Percentiles rank a stretch among this genome's conserved stretches.
These are phyloP conservation scores for Echium plantagineum DNA, from an alignment of 257 asterid genomes.

Conservation along the genomic window DNA sequence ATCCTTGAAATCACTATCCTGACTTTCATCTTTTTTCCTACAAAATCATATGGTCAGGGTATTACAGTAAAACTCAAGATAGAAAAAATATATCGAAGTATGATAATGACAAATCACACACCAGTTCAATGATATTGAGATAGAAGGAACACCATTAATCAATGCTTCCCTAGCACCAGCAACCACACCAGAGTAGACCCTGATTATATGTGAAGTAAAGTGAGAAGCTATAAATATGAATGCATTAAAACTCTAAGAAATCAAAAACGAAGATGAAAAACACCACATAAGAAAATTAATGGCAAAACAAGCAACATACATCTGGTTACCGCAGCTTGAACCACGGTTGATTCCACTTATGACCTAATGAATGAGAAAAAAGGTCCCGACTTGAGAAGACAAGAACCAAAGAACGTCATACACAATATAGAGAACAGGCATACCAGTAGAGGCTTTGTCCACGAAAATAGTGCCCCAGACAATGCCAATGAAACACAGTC, in stretches of 20 bases:
- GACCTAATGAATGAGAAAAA: slow-evolving; percentile 35
- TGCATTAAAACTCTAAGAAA: neutral
- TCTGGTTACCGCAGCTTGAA: slow-evolving; percentile 77
- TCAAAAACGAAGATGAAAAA: neutral
- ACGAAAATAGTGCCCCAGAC: slow-evolving; percentile 87
- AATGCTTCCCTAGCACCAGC: slow-evolving; percentile 98
- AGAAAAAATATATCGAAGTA: neutral
- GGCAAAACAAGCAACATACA: slow-evolving; percentile 32
- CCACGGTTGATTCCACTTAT: slow-evolving; percentile 90
- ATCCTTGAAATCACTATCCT: slow-evolving; percentile 84
- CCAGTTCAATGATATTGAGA: slow-evolving; percentile 91
- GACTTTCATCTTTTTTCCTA: slow-evolving; percentile 75
- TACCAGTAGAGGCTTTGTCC: slow-evolving; percentile 95
- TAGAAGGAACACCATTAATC: slow-evolving; percentile 76
- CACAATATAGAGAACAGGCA: slow-evolving; percentile 12
- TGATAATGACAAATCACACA: slow-evolving; percentile 19
- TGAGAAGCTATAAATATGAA: neutral
- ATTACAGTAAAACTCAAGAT: slow-evolving; percentile 1
- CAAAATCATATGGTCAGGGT: slow-evolving; percentile 14
- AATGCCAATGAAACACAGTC: slow-evolving; percentile 91
- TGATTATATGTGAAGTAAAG: slow-evolving; percentile 12
- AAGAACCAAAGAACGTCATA: neutral
- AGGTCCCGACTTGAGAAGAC: neutral
- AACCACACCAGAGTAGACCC: slow-evolving; percentile 81
- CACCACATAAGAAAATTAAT: neutral